Evolutionary conservation across 441 rosid genomes (phyloP).

Genomic region (Francoa sonchifolia): DNA sequence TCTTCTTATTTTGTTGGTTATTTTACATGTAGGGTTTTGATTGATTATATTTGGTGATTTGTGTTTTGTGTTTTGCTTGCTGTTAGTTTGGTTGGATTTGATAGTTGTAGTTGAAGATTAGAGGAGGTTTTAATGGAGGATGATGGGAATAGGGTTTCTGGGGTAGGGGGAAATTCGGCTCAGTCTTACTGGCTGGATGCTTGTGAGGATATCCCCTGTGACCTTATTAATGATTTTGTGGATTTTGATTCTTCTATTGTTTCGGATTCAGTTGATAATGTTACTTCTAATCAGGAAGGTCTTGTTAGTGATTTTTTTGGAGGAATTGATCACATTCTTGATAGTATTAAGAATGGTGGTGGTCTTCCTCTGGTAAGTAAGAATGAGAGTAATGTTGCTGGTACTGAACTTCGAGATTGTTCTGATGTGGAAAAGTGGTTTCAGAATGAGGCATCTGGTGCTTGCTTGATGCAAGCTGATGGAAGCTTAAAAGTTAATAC

Average conservation of each 20-base stretch:
- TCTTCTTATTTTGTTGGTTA: too few relatives aligned
- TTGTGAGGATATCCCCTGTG: conserved; percentile 70
- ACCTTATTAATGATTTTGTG: conserved; percentile 53
- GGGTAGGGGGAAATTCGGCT: conserved; percentile 18
- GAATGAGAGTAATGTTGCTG: background rate
- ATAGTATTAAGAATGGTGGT: conserved; percentile 68
- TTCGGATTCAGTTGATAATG: conserved; percentile 30
- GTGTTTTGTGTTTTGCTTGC: conserved; percentile 1
- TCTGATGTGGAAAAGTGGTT: conserved; percentile 14
- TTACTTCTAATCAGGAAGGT: conserved; percentile 25
- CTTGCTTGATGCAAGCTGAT: conserved; percentile 11
- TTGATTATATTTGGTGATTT: too few relatives aligned
- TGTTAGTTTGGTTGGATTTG: conserved; percentile 2
- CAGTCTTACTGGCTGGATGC: conserved; percentile 92
- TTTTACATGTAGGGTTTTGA: too few relatives aligned
- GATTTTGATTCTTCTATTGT: conserved; percentile 49
- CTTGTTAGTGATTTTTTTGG: conserved; percentile 63
- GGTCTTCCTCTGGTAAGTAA: conserved; percentile 35
- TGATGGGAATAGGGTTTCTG: conserved; percentile 43
- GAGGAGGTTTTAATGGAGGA: conserved; percentile 48
- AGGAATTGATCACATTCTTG: conserved; percentile 86
- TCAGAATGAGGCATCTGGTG: conserved; percentile 15
- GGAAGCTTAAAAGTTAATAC: conserved; percentile 15
- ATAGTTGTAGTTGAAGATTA: too few relatives aligned
- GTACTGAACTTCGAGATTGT: conserved; percentile 15